Evolutionary conservation across 2,329 filamentous ascomycete species (phyloP), one percentile per base, ranked within the genome.

Genomic region (Tolypocladium guangdongense): DNA sequence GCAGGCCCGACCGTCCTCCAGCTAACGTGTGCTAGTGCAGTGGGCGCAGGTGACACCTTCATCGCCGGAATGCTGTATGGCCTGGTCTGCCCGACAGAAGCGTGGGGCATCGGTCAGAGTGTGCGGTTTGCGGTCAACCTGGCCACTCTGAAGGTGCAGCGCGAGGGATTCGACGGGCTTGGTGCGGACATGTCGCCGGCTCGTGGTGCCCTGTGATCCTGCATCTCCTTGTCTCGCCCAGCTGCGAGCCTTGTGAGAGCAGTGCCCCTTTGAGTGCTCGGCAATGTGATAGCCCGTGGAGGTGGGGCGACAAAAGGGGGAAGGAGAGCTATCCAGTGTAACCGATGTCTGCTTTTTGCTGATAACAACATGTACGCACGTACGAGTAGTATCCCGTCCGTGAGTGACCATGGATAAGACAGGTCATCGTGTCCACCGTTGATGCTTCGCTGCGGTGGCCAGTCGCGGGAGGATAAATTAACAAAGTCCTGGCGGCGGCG

Each of bases 31-130:
- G 24, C 7, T 24, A 88, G 86, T 64, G 77, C 84, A 7, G 78
- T 89, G 56, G 87, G 86, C 52, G 86, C 86, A 45, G 87, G 87
- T 59, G 87, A 90, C 63, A 88, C 86, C 0, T 90, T 90, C 62
- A 80, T 86, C 58, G 86, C 86, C 36, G 86, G 84, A 55, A 81
- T 87, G 66, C 69, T 90, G 49, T 88, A 83, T 67, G 76, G 73
- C 37, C 66, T 87, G 56, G 68, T 78, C 54, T 78, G 73, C 62
- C 75, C 75, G 57, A 59, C 62, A 45, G 61, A 67, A 10, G 69
- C 76, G 57, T 84, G 80, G 80, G 65, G 69, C 59, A 61, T 75
- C 48, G 59, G 67, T 50, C 64, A 68, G 54, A 80, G 75, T 60
- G 64, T 87, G 56, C 66, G 63, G 35, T 86, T 87, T 67, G 83